Base-by-base conservation (phyloP, 768 basidiomycete genomes). In the Mycena floridula region DNA sequence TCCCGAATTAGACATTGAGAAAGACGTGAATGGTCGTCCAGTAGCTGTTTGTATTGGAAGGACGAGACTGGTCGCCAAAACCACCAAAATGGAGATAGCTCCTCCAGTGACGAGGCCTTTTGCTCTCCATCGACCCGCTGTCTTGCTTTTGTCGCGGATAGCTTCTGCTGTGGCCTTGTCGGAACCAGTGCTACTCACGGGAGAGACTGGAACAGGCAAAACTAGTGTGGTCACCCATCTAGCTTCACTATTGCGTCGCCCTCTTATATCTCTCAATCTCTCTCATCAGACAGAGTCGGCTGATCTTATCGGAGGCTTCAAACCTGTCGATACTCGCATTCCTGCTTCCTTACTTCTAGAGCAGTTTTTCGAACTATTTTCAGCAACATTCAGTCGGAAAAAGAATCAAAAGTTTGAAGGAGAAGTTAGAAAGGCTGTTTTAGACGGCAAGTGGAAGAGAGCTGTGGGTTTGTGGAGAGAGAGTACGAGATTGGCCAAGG, bases 161-260 rank as follows among this genome's bases (percentile, higher is more conserved):
- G 79, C 81, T 2, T 81, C 79, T 18, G 78, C 85, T 0, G 70
- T 92, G 37, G 71, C 82, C 0, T 68, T 85, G 37, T 64, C 65
- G 12, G 96, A 99, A 57, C 92, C 96, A 4, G 70, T 94, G 4
- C 74, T 99, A 7, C 74, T 99, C 21, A 92, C 93, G 0, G 96
- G 96, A 37, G 96, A 99, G 68, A 99, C 96, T 2, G 96, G 96
- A n/a, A 99, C 96, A 1, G 96, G 96, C 12, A 99, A 99, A 65
- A 99, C 96, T 0, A 94, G 93, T 42, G 77, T 82, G 16, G 79
- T 99, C 13, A 88, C 92, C 3, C 82, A 96, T 55, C 73, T 98
- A 24, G 85, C 96, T 9, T 73, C 82, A 2, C 62, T 88, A n/a
- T 74, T 96, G 23, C 75, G 73, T 6, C 77, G 79, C 9, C 81